phyloP scores from a whole-genome alignment of 352 stramenopile species.

The Globisporangium splendens region DNA sequence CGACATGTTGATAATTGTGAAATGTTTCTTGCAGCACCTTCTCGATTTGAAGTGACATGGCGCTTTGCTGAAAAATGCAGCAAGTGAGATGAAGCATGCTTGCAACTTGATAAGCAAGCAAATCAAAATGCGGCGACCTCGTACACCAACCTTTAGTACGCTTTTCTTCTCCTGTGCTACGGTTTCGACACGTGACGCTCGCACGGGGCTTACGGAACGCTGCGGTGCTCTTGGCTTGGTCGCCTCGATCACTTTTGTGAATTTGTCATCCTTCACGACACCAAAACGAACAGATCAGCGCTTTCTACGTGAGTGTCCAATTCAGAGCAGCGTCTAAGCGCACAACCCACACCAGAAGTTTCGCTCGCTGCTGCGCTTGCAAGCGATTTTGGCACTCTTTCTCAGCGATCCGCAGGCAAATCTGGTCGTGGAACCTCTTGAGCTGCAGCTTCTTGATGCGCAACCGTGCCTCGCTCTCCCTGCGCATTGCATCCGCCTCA shows the following conservation, averaged over 20 bases:
- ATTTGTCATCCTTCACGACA: slow-evolving; percentile 31
- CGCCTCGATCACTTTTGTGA: slow-evolving; percentile 27
- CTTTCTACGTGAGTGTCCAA: background rate
- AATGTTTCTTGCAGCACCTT: slow-evolving; percentile 19
- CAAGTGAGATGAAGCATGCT: background rate
- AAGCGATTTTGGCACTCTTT: slow-evolving; percentile 35
- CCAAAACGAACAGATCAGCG: background rate
- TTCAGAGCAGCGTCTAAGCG: too few species aligned
- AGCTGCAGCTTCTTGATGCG: slow-evolving; percentile 37
- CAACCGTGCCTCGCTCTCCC: slow-evolving; percentile 29
- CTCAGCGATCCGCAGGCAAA: slow-evolving; percentile 51
- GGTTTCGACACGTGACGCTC: background rate
- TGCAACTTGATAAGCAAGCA: too few species aligned
- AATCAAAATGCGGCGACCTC: too few species aligned
- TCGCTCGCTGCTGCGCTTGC: slow-evolving; percentile 18
- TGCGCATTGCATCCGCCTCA: slow-evolving; percentile 32
- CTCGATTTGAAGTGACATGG: slow-evolving; percentile 30
- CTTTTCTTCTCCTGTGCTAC: slow-evolving; percentile 2
- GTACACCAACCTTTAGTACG: slow-evolving; percentile 1
- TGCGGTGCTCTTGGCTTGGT: slow-evolving; percentile 11
- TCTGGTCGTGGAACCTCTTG: slow-evolving; percentile 56
- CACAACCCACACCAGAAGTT: slow-evolving; percentile 21
- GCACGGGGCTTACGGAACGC: background rate
- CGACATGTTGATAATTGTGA: background rate
- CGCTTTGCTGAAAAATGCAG: slow-evolving; percentile 13